These are phyloP conservation scores for Neurospora sp. DNA, from an alignment of 495 filamentous ascomycete genomes.

Conservation along the genomic window DNA sequence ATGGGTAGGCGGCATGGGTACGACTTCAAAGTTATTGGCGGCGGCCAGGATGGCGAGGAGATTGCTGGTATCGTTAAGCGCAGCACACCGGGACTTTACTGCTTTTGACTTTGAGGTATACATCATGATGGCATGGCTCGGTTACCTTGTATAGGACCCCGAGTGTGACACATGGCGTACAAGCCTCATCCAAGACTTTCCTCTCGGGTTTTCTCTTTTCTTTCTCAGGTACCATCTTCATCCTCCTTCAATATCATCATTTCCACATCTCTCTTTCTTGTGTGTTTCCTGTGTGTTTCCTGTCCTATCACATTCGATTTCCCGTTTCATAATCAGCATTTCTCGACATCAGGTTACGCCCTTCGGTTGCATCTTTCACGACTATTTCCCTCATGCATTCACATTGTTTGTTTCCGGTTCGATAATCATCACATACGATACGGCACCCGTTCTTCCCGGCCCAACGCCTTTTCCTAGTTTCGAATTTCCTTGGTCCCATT, in stretches of 20 bases:
- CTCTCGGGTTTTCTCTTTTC: slow-evolving; percentile 3
- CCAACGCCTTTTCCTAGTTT: background rate
- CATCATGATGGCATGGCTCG: background rate
- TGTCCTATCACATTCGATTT: background rate
- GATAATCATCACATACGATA: background rate
- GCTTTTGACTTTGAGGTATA: background rate
- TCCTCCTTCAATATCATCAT: slow-evolving; percentile 11
- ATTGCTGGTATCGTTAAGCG: slow-evolving; percentile 9
- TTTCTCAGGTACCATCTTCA: slow-evolving; percentile 13
- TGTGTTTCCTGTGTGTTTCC: background rate
- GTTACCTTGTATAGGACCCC: background rate
- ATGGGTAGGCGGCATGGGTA: background rate
- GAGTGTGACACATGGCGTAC: background rate
- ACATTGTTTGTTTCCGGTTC: background rate
- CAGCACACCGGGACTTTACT: slow-evolving; percentile 1
- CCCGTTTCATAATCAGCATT: background rate
- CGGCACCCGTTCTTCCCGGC: background rate
- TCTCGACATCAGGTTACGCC: slow-evolving; percentile 1
- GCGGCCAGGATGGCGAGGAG: background rate
- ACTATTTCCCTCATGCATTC: background rate
- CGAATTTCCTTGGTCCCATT: background rate
- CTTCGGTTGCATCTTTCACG: background rate
- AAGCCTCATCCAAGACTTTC: background rate
- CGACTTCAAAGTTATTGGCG: background rate
- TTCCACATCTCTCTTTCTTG: slow-evolving; percentile 14